Base-by-base conservation (phyloP, 2,329 filamentous ascomycete genomes). In the Xylariaceae sp. region DNA sequence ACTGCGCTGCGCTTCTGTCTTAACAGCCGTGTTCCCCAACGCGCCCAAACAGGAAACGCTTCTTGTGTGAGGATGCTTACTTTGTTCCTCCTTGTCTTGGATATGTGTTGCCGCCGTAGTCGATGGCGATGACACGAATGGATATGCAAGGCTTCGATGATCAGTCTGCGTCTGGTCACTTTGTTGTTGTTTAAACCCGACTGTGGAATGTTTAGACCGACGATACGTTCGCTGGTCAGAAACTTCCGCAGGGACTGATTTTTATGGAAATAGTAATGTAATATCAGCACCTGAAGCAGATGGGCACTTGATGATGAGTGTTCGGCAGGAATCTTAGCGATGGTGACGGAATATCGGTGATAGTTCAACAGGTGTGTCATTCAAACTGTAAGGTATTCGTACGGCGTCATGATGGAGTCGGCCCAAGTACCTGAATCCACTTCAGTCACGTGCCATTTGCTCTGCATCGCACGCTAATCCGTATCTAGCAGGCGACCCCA, bases 401-500 rank as follows among this genome's bases (percentile, higher is more conserved):
- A 49, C 8, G 47, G 10, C 13, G 47, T 7, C 9, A 49, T 15
- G 8, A 49, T 49, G 15, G 47, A 18, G 13, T 49, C 47, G 53
- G 34, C 34, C n/a, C n/a, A 35, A 13, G 30, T 15, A 37, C 18
- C 50, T 35, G 15, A 34, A 51, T 42, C 37, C 34, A 58, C 34
- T 39, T 18, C n/a, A 56, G 50, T 62, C 61, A 62, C 61, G 61
- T 62, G 61, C 13, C n/a, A 42, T 49, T 53, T 15, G 13, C 11
- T 47, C 51, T 42, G 34, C 42, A 13, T 18, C 7, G 30, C 18
- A 13, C 37, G 37, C 37, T 42, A 42, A 8, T 10, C 37, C 37
- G 11, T 42, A 1, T 42, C 37, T 13, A 42, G 37, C 8, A 10
- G 37, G 11, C 37, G 37, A 13, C 37, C 23, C 37, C 37, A 42